These are phyloP conservation scores for Solanum hybrid DNA, from an alignment of 305 asterid genomes.

Conservation along the genomic window DNA sequence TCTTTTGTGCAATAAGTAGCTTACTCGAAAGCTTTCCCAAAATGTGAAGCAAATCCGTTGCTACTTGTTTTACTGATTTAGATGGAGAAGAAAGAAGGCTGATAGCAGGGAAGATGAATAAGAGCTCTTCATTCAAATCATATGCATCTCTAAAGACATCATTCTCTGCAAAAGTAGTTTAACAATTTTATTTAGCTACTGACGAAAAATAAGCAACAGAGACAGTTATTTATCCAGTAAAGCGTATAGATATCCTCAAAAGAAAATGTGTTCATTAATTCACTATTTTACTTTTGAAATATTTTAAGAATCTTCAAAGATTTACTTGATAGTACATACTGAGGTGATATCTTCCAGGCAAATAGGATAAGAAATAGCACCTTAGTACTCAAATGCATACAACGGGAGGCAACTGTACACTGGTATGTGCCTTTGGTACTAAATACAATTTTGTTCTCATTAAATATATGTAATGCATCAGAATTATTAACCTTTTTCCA, in stretches of 20 bases:
- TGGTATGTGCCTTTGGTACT: neutral
- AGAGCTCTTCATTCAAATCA: constrained; percentile 58
- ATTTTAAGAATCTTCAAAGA: neutral
- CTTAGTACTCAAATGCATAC: neutral
- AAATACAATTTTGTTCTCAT: neutral
- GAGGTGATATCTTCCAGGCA: neutral
- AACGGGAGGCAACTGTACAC: neutral
- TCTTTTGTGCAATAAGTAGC: constrained; percentile 33
- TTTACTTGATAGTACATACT: neutral
- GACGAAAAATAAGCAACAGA: neutral
- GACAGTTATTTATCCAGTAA: neutral
- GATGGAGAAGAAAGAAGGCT: constrained; percentile 81
- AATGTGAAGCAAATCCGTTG: constrained; percentile 48
- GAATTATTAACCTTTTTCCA: neutral
- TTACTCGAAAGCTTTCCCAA: constrained; percentile 49
- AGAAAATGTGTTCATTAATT: neutral
- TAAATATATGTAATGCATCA: neutral
- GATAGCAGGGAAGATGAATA: constrained; percentile 81
- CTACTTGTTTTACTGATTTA: constrained; percentile 56
- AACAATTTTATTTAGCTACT: constrained; percentile 10
- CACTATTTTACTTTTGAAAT: neutral
- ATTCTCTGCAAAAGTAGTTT: constrained; percentile 37
- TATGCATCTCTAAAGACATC: constrained; percentile 26
- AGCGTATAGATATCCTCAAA: neutral
- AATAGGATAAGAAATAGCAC: neutral